Evolutionary conservation across 768 basidiomycete species (phyloP), one percentile per base, ranked within the genome.

Genomic region (Tylopilus subfusipes): DNA sequence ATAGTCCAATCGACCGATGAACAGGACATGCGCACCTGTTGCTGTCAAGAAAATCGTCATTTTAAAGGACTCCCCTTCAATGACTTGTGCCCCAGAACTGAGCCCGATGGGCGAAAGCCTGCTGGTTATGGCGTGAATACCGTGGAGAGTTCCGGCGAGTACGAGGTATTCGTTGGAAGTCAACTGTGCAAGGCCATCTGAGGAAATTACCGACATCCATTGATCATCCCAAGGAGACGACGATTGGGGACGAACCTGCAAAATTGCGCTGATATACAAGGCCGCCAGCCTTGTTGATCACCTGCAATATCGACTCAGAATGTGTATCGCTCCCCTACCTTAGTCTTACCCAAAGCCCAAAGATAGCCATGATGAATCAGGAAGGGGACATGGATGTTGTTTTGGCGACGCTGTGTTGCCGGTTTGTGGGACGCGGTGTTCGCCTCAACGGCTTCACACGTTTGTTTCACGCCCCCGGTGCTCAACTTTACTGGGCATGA

Each of bases 261-360:
- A 95, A 96, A 67, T 86, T 92, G 54, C 90, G 83, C 62, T 95
- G 89, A 74, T 95, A 98, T 42, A 98, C 88, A 31, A 98, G 81
- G 8, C 97, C 97, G 25, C 97, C 97, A 14, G 97, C 97, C 76
- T 98, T 98, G 73, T 98, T 98, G 66, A 98, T 96, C 53, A 98
- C 84, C 90, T 93, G 69, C 54, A 69, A 19, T 34, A 25, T 13
- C 42, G 24, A 25, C 48, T 57, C 42, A 48, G 63, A 43, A 34
- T 21, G 31, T 8, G 38, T 46, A 1, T 47, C 12, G 14, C 52
- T 36, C 44, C 49, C 16, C 31, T n/a, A 29, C 11, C 38, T 33
- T 48, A 48, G 40, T 67, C 77, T 49, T 74, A 89, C 90, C 90
- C 91, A 93, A 48, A 93, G 82, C 63, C 86, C 82, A 65, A 81